Base-by-base conservation (phyloP, 306 rosid species). In the Pueraria montana region DNA sequence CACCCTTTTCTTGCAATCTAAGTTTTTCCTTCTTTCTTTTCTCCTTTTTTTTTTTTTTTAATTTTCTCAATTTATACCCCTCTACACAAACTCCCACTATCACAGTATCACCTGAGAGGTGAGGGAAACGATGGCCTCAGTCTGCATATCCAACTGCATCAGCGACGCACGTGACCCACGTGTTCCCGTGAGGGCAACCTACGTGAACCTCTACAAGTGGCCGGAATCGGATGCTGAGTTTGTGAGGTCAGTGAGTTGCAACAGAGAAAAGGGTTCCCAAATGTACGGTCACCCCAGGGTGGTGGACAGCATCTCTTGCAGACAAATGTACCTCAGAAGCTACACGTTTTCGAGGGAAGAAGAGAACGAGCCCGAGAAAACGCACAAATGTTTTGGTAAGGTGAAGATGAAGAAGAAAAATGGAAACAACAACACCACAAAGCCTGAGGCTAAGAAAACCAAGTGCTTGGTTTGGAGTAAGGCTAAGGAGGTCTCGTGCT, bases 181-280 rank as follows among this genome's bases (percentile, higher is more conserved):
- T 24, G 88, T 92, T 62, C 98, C 98, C 10, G 88, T 89, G 48
- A 87, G 99, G 4, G 97, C 96, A 0, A 89, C 91, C 1, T 96
- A 96, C 55, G 89, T 92, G 64, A 92, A 92, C 90, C 94, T 96
- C 26, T 88, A 92, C 91, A 92, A 92, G 82, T 93, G 97, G 98
- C 95, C 97, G 8, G 99, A 96, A 72, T 93, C 97, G 0, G 98
- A 93, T 3, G 92, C 92, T 0, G 99, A 94, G 85, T 91, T 93
- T 8, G 94, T 90, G 80, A 81, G 90, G 43, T 92, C 93, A 0
- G 88, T 89, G 67, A 89, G 95, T 73, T 82, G 89, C 53, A 88
- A 81, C 1, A 79, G 81, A 40, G 50, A 84, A 72, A 80, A 74
- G 36, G 86, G 86, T 5, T 12, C 74, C 1, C 88, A 84, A 8